Percentiles rank a stretch among this genome's conserved stretches.
Conservation (phyloP, 1,284 basidiomycete species). For the Thecaphora thlaspeos region DNA sequence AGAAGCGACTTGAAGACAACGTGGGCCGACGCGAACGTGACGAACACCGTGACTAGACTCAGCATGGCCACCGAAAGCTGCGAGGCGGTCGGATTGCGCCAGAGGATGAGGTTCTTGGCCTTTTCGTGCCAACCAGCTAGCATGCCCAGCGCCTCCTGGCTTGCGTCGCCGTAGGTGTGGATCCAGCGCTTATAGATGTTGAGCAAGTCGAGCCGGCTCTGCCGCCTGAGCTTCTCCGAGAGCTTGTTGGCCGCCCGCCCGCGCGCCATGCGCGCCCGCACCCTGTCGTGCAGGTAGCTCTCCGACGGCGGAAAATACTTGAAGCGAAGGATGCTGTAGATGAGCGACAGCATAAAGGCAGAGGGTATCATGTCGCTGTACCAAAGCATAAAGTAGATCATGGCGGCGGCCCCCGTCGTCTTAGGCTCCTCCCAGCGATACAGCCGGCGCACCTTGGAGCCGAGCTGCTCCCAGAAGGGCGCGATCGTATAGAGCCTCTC, state of each 20-base stretch:
- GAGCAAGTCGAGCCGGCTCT: slow-evolving; percentile 53
- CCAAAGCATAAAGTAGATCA: slow-evolving; percentile 58
- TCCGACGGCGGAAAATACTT: slow-evolving; percentile 56
- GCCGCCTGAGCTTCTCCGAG: slow-evolving; percentile 47
- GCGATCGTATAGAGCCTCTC: slow-evolving; percentile 57
- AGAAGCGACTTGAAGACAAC: slow-evolving; percentile 42
- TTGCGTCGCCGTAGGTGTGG: slow-evolving; percentile 36
- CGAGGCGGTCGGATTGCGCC: slow-evolving; percentile 51
- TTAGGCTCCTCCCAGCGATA: slow-evolving; percentile 40
- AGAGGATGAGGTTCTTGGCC: slow-evolving; percentile 54
- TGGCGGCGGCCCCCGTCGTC: slow-evolving; percentile 46
- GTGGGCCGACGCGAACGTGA: slow-evolving; percentile 44
- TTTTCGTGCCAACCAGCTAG: slow-evolving; percentile 57
- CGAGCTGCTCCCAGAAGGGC: slow-evolving; percentile 56
- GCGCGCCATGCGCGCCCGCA: slow-evolving; percentile 52
- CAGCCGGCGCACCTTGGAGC: slow-evolving; percentile 15
- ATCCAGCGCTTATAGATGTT: slow-evolving; percentile 53
- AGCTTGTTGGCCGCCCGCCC: slow-evolving; percentile 53
- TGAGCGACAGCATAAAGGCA: slow-evolving; percentile 48
- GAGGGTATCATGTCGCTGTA: slow-evolving; percentile 54
- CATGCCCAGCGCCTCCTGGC: slow-evolving; percentile 45
- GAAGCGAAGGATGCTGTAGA: slow-evolving; percentile 53
- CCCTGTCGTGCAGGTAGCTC: slow-evolving; percentile 50
- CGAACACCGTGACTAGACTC: slow-evolving; percentile 34
- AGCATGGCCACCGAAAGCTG: slow-evolving; percentile 45